phyloP scores from a whole-genome alignment of 306 rosid genomes.

The Dryas drummondii region DNA sequence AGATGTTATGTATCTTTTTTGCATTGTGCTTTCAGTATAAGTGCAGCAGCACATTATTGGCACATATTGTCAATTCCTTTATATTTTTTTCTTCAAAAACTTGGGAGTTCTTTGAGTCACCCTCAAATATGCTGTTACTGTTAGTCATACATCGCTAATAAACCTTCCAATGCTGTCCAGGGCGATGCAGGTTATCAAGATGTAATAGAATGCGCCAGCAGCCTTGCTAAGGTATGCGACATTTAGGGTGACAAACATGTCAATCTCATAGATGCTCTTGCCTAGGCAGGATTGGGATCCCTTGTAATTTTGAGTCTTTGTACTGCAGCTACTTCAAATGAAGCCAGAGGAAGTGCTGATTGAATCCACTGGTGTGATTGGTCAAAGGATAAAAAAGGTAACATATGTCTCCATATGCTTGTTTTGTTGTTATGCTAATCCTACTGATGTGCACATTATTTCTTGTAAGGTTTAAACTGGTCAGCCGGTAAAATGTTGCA shows the following conservation, averaged over 20 bases:
- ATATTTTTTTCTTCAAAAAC: too few relatives aligned
- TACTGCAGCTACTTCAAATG: conserved; percentile 61
- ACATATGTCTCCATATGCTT: conserved; percentile 7
- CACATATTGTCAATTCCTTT: not conserved
- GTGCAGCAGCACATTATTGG: not conserved
- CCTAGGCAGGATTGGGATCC: not conserved
- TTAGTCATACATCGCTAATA: conserved; percentile 19
- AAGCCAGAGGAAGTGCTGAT: conserved; percentile 71
- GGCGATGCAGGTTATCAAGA: conserved; percentile 91
- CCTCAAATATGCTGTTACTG: not conserved
- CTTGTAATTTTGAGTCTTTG: not conserved
- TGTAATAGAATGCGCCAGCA: conserved; percentile 53
- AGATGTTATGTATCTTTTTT: conserved; percentile 4
- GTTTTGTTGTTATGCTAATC: conserved; percentile 17
- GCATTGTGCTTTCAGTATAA: too few relatives aligned
- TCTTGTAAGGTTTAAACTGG: not conserved
- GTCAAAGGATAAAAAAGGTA: conserved; percentile 90
- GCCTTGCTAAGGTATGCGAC: conserved; percentile 65
- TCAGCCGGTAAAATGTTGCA: conserved; percentile 15
- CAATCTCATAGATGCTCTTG: not conserved
- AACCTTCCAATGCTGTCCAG: conserved; percentile 44
- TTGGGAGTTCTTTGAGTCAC: too few relatives aligned
- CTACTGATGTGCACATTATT: conserved; percentile 9
- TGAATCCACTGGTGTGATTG: conserved; percentile 96
- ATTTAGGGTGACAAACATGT: not conserved